These are phyloP conservation scores for Sporothrix protearum DNA, from an alignment of 2,329 filamentous ascomycete genomes.

Conservation along the genomic window DNA sequence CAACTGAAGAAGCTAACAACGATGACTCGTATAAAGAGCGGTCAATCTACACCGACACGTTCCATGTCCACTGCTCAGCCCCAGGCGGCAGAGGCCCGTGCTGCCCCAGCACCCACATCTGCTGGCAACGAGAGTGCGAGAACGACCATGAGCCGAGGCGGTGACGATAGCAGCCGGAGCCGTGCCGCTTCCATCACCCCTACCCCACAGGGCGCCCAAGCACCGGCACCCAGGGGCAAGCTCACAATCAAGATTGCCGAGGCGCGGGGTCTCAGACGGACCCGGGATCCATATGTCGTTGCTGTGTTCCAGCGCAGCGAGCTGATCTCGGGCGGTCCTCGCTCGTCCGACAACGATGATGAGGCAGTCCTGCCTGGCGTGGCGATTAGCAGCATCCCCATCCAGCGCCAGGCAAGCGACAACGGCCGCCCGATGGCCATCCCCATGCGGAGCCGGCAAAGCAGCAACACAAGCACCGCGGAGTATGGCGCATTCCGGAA, in stretches of 20 bases:
- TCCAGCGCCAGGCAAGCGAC: constrained; percentile 70
- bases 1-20: constrained; percentile 85
- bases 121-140: constrained; percentile 32
- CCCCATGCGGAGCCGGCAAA: constrained; percentile 94
- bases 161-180: constrained; percentile 39
- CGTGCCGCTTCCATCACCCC: constrained; percentile 54
- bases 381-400: constrained; percentile 50
- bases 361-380: constrained; percentile 43
- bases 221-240: constrained; percentile 76
- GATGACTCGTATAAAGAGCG: constrained; percentile 79
- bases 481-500: constrained; percentile 61
- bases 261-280: constrained; percentile 74
- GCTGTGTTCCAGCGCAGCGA: constrained; percentile 97
- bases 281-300: constrained; percentile 89
- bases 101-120: neutral
- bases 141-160: constrained; percentile 30
- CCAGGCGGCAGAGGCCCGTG: constrained; percentile 37
- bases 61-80: constrained; percentile 67
- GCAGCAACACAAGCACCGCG: constrained; percentile 83
- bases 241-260: constrained; percentile 85
- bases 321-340: constrained; percentile 84
- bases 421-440: constrained; percentile 86
- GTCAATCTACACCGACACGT: constrained; percentile 83
- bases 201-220: constrained; percentile 54
- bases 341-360: constrained; percentile 58